Percentiles rank a stretch among this genome's conserved stretches.
phyloP scores from a whole-genome alignment of 495 filamentous ascomycete species.

The Aspergillus sclerotiicarbonarius region DNA sequence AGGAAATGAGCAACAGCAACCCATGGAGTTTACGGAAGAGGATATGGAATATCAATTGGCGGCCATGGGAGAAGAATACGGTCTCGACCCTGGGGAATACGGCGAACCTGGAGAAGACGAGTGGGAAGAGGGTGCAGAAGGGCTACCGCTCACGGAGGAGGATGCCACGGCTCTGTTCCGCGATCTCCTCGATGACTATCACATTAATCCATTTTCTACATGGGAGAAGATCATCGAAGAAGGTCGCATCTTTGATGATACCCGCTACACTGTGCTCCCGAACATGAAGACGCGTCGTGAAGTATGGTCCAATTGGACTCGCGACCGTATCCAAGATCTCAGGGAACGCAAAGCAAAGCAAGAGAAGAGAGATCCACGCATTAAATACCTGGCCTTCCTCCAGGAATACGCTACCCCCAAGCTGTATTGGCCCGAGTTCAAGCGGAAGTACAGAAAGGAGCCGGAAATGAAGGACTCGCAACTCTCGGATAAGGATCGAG shows the following conservation, averaged over 20 bases:
- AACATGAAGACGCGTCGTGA: conserved; percentile 82
- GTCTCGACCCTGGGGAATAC: conserved; percentile 66
- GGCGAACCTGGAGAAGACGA: conserved; percentile 62
- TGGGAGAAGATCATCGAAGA: conserved; percentile 88
- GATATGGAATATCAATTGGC: conserved; percentile 92
- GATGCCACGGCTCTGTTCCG: conserved; percentile 75
- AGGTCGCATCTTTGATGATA: conserved; percentile 78
- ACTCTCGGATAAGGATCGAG: conserved; percentile 80
- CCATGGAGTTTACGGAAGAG: conserved; percentile 89
- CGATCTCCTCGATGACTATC: conserved; percentile 78
- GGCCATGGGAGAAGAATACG: conserved; percentile 80
- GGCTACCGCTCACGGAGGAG: conserved; percentile 61
- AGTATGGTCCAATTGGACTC: conserved; percentile 77
- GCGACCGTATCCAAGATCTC: conserved; percentile 65
- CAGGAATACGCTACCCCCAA: conserved; percentile 80
- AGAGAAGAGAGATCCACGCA: conserved; percentile 80
- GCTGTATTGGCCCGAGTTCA: conserved; percentile 96
- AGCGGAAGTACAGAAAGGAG: conserved; percentile 82
- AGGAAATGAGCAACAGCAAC: conserved; percentile 49
- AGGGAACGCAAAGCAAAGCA: conserved; percentile 71
- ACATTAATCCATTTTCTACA: conserved; percentile 82
- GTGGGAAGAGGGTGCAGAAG: conserved; percentile 70
- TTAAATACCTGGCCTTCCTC: conserved; percentile 81
- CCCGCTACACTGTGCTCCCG: conserved; percentile 75
- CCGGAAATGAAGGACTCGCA: conserved; percentile 73